These are phyloP conservation scores for Linum trigynum DNA, from an alignment of 345 rosid genomes.

Conservation along the genomic window DNA sequence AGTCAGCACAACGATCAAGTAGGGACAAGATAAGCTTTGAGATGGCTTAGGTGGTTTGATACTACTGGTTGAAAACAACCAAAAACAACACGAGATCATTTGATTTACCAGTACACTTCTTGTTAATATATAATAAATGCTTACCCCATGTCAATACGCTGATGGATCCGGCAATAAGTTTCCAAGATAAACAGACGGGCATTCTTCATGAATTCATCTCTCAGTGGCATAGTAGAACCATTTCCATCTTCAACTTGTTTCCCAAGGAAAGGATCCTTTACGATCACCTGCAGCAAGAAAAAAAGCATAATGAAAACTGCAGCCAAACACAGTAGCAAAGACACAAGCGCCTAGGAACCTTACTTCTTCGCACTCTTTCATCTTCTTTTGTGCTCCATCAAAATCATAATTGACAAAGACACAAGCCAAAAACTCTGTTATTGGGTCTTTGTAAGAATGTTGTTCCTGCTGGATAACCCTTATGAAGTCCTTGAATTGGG, in stretches of 20 bases:
- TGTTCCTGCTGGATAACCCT: conserved; percentile 94
- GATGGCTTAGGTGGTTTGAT: no score
- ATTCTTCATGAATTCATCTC: conserved; percentile 97
- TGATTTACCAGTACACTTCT: no score
- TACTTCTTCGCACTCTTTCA: conserved; percentile 97
- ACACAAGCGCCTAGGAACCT: conserved; percentile 5
- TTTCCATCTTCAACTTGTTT: conserved; percentile 79
- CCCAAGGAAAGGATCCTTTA: conserved; percentile 98
- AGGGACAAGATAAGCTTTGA: no score
- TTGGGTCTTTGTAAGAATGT: conserved; percentile 85
- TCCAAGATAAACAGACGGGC: conserved; percentile 93
- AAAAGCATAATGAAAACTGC: background rate
- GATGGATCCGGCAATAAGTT: conserved; percentile 94
- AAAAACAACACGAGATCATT: no score
- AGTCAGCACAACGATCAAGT: background rate
- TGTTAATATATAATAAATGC: conserved; percentile 1
- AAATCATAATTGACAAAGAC: conserved; percentile 89
- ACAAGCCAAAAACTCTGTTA: conserved; percentile 86
- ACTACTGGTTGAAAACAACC: no score
- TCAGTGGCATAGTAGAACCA: conserved; percentile 63
- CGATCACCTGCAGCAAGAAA: conserved; percentile 47
- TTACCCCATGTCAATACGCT: conserved; percentile 88
- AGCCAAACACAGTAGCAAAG: background rate
- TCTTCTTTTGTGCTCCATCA: conserved; percentile 95
- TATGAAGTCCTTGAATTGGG: conserved; percentile 84